Percentiles rank a stretch among this genome's conserved stretches.
These are phyloP conservation scores for Daedaleopsis sinensis DNA, from an alignment of 768 basidiomycete species.

Conservation along the genomic window DNA sequence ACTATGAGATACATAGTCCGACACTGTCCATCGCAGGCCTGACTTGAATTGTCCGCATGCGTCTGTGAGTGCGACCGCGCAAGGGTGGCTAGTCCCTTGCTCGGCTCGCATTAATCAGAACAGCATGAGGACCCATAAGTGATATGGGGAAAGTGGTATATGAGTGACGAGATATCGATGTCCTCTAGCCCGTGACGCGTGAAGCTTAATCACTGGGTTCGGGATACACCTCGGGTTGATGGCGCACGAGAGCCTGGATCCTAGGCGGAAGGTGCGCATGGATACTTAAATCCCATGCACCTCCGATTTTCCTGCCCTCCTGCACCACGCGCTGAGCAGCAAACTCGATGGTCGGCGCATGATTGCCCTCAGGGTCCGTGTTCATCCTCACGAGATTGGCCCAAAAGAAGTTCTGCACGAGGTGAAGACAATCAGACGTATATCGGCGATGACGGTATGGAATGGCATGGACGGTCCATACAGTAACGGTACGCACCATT, in stretches of 20 bases:
- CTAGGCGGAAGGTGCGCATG: neutral
- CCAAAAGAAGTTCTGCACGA: neutral
- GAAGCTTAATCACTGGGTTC: neutral
- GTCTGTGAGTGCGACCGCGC: too few species aligned
- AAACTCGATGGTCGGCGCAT: neutral
- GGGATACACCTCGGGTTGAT: neutral
- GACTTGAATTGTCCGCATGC: too few species aligned
- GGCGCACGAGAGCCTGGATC: neutral
- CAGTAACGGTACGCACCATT: neutral
- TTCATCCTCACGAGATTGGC: neutral
- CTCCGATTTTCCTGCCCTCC: neutral
- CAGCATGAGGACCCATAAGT: too few species aligned
- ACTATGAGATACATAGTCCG: too few species aligned
- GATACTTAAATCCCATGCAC: neutral
- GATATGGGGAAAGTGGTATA: too few species aligned
- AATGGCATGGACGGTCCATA: too few species aligned
- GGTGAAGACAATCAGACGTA: neutral
- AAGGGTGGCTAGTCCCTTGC: too few species aligned
- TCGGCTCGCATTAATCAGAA: too few species aligned
- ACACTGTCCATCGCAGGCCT: too few species aligned
- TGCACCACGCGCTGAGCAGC: neutral
- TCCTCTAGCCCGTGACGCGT: slow-evolving; percentile 10
- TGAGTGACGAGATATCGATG: too few species aligned
- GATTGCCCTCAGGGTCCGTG: neutral
- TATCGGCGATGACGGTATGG: neutral